Evolutionary conservation across 805 yeast species (phyloP), one percentile per base, ranked within the genome.

Genomic region (Pichia eremophila): DNA sequence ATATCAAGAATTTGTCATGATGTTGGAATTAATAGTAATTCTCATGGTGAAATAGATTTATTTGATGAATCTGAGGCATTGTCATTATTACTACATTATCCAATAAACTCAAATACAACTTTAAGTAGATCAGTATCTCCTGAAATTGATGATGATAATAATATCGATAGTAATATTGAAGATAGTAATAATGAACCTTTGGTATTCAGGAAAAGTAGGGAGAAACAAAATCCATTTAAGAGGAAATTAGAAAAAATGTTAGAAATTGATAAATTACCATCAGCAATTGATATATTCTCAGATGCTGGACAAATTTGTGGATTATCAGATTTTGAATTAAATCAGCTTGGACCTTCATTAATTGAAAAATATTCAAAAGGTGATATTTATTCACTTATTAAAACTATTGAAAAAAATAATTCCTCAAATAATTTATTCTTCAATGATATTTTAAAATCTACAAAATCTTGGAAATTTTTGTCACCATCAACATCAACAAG

Each of bases 61-160:
- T 36, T 17, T 36, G 81, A 77, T 57, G 77, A 75, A 53, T 72
- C 78, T 14, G 81, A 77, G 51, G 70, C 75, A 6, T 60, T 77
- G 32, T 70, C 72, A 34, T 55, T 75, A 17, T 58, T 77, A 8
- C 61, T 77, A 29, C 81, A 75, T 57, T 76, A 74, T 54, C 81
- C 81, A 1, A 58, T 25, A 2, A 17, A 5, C 17, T 12, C 15
- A 7, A 38, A 35, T 8, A 18, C 17, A 12, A 4, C 46, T 12
- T 17, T 40, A 3, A 40, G 42, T 31, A 40, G 50, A 64, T 8
- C 32, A 3, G 42, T 32, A 8, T 43, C 47, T 3, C 40, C 42
- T 10, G 29, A 28, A 5, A n/a, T 31, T 34, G 45, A 45, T 29
- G 25, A 11, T 15, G 44, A 41, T 8, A 32, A 34, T n/a, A 27